phyloP scores from a whole-genome alignment of 2,329 filamentous ascomycete species.

The Cercospora sp. region DNA sequence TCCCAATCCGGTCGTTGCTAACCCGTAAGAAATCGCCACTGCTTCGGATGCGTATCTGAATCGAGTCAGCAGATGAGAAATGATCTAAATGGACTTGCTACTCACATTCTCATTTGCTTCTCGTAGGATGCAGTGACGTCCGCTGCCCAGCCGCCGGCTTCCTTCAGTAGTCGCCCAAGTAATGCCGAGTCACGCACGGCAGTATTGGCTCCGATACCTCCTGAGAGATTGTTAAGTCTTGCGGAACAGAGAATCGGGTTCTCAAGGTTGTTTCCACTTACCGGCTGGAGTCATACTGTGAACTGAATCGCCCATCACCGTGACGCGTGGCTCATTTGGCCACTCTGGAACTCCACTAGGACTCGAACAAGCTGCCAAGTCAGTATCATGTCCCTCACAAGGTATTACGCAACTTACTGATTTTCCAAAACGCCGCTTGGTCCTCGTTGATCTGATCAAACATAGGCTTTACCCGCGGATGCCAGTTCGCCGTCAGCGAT shows the following conservation, averaged over 20 bases:
- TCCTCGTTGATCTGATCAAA: conserved; percentile 59
- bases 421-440: conserved; percentile 67
- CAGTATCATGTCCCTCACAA: not conserved
- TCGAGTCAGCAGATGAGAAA: not conserved
- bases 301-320: conserved; percentile 59
- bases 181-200: conserved; percentile 58
- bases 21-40: conserved; percentile 56
- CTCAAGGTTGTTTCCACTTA: not conserved
- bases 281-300: conserved; percentile 58
- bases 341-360: conserved; percentile 62
- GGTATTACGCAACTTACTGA: conserved; percentile 41
- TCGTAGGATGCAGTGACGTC: conserved; percentile 45
- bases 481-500: conserved; percentile 56
- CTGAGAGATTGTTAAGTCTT: conserved; percentile 25
- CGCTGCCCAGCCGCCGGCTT: conserved; percentile 53
- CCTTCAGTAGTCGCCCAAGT: conserved; percentile 53
- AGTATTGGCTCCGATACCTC: conserved; percentile 60
- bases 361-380: conserved; percentile 52
- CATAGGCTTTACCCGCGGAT: conserved; percentile 56
- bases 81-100: not conserved
- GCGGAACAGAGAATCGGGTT: too few relatives aligned
- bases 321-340: conserved; percentile 60
- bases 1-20: conserved; percentile 48
- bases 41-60: conserved; percentile 55
- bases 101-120: conserved; percentile 50